Evolutionary conservation across 83 land plant genomes (phyloP), one percentile per base, ranked within the genome.

Genomic region (Diphasiastrum complanatum): DNA sequence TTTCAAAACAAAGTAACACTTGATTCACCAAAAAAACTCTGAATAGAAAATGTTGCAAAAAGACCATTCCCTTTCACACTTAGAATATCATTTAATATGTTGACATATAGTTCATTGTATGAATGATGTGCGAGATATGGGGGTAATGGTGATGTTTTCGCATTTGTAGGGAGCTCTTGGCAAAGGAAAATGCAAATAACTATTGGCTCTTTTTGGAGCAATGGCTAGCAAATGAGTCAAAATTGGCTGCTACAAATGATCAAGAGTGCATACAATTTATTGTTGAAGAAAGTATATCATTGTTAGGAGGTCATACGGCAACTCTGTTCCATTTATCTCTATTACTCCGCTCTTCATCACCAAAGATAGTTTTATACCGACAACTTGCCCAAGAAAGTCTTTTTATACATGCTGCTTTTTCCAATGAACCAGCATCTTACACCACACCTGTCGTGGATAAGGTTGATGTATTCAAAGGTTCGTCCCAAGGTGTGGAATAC

Each of bases 311-410:
- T n/a, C 63, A 77, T 22, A 58, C 89, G 59, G 83, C 79, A 52
- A 78, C 96, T 33, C 29, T 88, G 2, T 88, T 83, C 69, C 88
- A 84, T 19, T 74, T 89, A 22, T 83, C 98, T 51, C 88, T 93
- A 22, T 71, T 67, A 16, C 81, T 93, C 36, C 79, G 98, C 29
- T 81, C 91, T 25, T 76, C 91, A 20, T 93, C 98, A 6, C 96
- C 98, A 12, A 83, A 84, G 75, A 65, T 93, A 50, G 96, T 82
- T 28, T 75, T 93, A 26, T 88, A 88, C 50, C 73, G 77, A 36
- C 96, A 93, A 51, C 61, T 93, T 38, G 95, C 98, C 8, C 76
- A 78, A 51, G 96, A 93, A 37, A 85, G 87, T 46, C 62, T 92
- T 1, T 77, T 81, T n/a, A 24, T 75, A 81, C 18, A 79, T 74